phyloP scores from a whole-genome alignment of 208 protist genomes.

The Perkinsela sp. region DNA sequence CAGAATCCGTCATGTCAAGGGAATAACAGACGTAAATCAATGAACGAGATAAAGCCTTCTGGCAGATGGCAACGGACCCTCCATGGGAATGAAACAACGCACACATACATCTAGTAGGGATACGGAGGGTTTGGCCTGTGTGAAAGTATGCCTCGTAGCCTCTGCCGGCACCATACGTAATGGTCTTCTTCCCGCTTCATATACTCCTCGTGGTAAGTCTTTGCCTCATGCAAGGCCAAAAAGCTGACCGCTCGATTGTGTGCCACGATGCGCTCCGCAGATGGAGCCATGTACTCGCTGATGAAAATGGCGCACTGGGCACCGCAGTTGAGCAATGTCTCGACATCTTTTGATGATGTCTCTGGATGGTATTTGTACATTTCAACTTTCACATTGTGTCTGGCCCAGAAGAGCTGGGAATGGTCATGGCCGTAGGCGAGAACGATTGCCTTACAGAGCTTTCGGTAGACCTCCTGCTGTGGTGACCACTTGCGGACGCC shows the following conservation, averaged over 20 bases:
- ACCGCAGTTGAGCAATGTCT: conserved; percentile 18
- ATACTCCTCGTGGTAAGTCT: conserved; percentile 34
- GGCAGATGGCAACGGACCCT: no score
- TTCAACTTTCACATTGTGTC: conserved; percentile 46
- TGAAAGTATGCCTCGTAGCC: conserved; percentile 32
- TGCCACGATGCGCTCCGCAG: conserved; percentile 33
- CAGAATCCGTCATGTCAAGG: no score
- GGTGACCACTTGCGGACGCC: not conserved
- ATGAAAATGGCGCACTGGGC: conserved; percentile 33
- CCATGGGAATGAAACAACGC: no score
- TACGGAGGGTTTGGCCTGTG: conserved; percentile 40
- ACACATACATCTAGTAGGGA: conserved; percentile 33
- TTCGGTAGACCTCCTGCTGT: not conserved
- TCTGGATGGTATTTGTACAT: conserved; percentile 51
- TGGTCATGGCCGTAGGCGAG: conserved; percentile 45
- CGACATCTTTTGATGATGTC: conserved; percentile 11
- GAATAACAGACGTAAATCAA: no score
- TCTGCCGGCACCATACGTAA: conserved; percentile 58
- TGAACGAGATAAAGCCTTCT: no score
- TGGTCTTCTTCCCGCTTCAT: conserved; percentile 46
- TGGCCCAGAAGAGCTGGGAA: conserved; percentile 50
- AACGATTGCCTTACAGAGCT: not conserved
- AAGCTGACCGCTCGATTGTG: conserved; percentile 43
- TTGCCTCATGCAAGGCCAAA: conserved; percentile 28
- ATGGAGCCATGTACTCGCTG: conserved; percentile 36